These are phyloP conservation scores for Boletus subparvulus DNA, from an alignment of 768 basidiomycete species.

Conservation along the genomic window DNA sequence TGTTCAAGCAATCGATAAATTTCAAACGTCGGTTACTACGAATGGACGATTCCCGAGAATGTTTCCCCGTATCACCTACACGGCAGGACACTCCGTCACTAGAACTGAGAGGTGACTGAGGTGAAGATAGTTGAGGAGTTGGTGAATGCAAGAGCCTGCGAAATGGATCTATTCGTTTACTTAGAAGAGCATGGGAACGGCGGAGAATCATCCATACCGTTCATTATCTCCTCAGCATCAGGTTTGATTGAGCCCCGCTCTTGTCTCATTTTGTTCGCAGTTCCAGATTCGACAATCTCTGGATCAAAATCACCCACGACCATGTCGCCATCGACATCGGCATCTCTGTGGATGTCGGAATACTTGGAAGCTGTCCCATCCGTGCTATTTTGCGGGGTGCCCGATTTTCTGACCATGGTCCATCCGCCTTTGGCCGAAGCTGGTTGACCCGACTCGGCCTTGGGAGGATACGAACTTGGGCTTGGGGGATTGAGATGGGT, in stretches of 20 bases:
- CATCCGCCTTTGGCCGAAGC: constrained; percentile 59
- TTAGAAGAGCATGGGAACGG: constrained; percentile 27
- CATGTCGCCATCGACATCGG: constrained; percentile 75
- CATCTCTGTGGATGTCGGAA: constrained; percentile 41
- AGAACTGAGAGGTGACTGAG: constrained; percentile 5
- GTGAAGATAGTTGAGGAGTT: not conserved
- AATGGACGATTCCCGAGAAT: constrained; percentile 73
- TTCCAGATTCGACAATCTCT: constrained; percentile 40
- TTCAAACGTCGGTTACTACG: constrained; percentile 75
- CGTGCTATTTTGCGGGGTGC: constrained; percentile 25
- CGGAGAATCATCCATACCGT: constrained; percentile 49
- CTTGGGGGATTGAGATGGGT: constrained; percentile 76
- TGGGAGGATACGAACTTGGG: constrained; percentile 72
- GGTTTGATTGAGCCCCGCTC: constrained; percentile 53
- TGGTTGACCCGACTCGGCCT: constrained; percentile 40
- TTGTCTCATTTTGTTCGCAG: constrained; percentile 42
- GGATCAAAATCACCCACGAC: constrained; percentile 73
- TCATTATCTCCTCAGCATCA: constrained; percentile 74
- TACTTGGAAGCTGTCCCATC: constrained; percentile 25
- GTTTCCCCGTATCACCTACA: constrained; percentile 49
- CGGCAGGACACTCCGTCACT: constrained; percentile 12
- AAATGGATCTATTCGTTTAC: constrained; percentile 54
- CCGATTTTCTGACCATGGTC: constrained; percentile 66
- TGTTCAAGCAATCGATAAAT: constrained; percentile 75
- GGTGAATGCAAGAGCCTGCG: constrained; percentile 47